phyloP scores from a whole-genome alignment of 108 stramenopile genomes.

The Nitzschia sp. region DNA sequence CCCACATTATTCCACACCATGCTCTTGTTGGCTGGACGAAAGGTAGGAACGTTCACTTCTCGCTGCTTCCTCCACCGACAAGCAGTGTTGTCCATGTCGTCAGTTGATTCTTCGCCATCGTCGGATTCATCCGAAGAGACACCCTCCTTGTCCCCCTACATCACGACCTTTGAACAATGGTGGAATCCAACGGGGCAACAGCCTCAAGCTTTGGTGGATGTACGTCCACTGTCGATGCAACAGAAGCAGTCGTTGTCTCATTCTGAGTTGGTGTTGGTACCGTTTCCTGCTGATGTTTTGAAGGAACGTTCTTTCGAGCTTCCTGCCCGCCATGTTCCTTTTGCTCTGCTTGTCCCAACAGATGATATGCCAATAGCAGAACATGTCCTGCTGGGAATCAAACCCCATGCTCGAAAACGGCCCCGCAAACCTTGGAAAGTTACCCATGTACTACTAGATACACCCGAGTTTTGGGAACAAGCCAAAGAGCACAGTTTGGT shows the following conservation, averaged over 20 bases:
- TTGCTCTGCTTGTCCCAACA: slow-evolving; percentile 20
- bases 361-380: slow-evolving; percentile 13
- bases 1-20: too few species aligned
- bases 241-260: background rate
- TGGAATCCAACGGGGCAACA: background rate
- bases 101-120: too few species aligned
- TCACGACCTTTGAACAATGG: background rate
- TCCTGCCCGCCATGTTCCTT: slow-evolving; percentile 32
- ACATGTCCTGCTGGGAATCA: slow-evolving; percentile 18
- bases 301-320: slow-evolving; percentile 36
- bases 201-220: slow-evolving; percentile 5
- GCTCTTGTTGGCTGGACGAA: too few species aligned
- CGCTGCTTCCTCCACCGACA: too few species aligned
- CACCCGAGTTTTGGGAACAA: slow-evolving; percentile 21
- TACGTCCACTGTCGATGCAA: background rate
- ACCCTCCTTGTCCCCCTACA: too few species aligned
- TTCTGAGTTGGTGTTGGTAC: slow-evolving; percentile 15
- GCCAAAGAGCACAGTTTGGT: slow-evolving; percentile 19
- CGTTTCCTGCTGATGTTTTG: slow-evolving; percentile 20
- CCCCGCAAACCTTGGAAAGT: slow-evolving; percentile 37
- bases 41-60: too few species aligned
- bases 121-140: too few species aligned
- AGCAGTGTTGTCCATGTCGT: too few species aligned
- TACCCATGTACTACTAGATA: slow-evolving; percentile 31
- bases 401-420: slow-evolving; percentile 17